Base-by-base conservation (phyloP, 352 stramenopile genomes). In the Phytophthora aleatoria region DNA sequence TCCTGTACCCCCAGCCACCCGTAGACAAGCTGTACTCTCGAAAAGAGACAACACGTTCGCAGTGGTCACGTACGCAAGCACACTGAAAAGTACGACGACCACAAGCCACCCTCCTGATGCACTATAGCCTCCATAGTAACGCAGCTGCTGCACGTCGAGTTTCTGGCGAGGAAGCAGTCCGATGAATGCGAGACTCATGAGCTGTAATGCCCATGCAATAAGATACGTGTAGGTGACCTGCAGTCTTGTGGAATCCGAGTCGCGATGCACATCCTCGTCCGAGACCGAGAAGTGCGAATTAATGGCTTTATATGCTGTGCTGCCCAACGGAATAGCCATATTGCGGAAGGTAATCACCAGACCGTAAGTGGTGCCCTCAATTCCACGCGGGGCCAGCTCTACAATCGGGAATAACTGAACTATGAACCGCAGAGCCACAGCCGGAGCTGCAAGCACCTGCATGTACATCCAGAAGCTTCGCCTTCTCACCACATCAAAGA, bases 281-380 rank as follows among this genome's bases (percentile, higher is more conserved):
- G 74, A 60, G 35, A 87, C 56, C 0, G 77, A 52, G 33, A 87
- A 85, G 50, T 77, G 69, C 43, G 70, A 74, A 50, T 73, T 57
- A 15, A 86, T 64, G 5, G 63, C 68, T 65, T 86, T 87, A 53
- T 73, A 81, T 8, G 64, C 61, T 10, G 69, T 75, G 2, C 64
- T 67, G 8, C 69, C 74, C 13, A 88, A 59, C 13, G 79, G 74
- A 9, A 86, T 81, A 3, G 77, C 79, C 55, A 89, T 76, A 61
- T 87, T 87, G 39, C 83, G 74, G 58, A 88, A 89, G 9, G 77
- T 84, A 43, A 81, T 81, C 51, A 88, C 71, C 4, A 91, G 48
- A 0, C 82, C 79, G 54, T 88, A 85, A 13, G 79, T 88, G 7
- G 82, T 85, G 39, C 76, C 77, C 58, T 91, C 82, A 39, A 79